A percentile compares a stretch with the other conserved stretches of the same genome.
These are phyloP conservation scores for Arachis stenosperma DNA, from an alignment of 306 rosid genomes.

Conservation along the genomic window DNA sequence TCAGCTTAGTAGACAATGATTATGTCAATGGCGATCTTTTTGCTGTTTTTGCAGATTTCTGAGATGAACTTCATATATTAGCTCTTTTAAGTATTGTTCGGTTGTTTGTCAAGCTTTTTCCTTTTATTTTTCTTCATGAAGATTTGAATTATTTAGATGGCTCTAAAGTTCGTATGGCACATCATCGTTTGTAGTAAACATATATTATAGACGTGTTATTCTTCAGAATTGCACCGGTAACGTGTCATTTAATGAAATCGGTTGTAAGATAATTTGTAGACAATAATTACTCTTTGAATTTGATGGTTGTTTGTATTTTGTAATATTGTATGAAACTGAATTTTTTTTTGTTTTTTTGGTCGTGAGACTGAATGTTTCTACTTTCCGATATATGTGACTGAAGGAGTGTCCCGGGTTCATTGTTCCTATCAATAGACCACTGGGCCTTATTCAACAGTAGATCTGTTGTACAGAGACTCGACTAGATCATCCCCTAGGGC, in stretches of 20 bases:
- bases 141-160: slow-evolving; percentile 2
- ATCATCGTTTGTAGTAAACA: slow-evolving; percentile 24
- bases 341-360: too few species aligned
- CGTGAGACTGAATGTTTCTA: too few species aligned
- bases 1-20: slow-evolving; percentile 95
- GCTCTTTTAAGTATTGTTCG: slow-evolving; percentile 28
- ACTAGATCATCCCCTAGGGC: too few species aligned
- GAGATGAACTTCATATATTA: slow-evolving; percentile 32
- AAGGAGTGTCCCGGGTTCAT: too few species aligned
- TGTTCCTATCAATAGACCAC: too few species aligned
- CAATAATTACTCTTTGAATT: slow-evolving; percentile 30
- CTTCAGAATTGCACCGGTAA: slow-evolving; percentile 29
- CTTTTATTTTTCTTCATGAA: slow-evolving; percentile 5
- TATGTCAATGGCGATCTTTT: slow-evolving; percentile 71
- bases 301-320: slow-evolving; percentile 3
- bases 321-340: too few species aligned
- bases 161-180: slow-evolving; percentile 30
- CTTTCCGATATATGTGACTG: too few species aligned
- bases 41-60: slow-evolving; percentile 64
- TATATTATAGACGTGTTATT: slow-evolving; percentile 23
- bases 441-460: too few species aligned
- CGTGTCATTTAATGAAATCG: slow-evolving; percentile 21
- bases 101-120: slow-evolving; percentile 26
- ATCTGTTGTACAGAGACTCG: too few species aligned
- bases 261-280: slow-evolving; percentile 29